Evolutionary conservation across 192 early-diverging fungal species (phyloP), one percentile per base, ranked within the genome.

Genomic region (Gryganskiella cystojenkinii): DNA sequence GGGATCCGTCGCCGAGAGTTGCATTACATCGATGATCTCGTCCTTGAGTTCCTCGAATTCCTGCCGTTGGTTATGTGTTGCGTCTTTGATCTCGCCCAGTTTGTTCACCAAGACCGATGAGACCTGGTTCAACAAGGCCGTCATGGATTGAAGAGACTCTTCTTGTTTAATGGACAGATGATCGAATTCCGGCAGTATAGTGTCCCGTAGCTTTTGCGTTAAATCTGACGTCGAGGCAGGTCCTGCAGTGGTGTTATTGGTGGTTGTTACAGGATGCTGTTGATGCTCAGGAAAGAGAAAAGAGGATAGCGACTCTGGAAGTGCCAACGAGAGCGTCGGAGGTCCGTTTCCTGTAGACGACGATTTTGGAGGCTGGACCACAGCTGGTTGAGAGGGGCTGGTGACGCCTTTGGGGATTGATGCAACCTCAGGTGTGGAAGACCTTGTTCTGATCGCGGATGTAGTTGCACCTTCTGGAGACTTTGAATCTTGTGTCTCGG

Each of bases 71-170:
- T 57, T 58, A 5, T 57, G 64, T 22, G 72, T 76, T 17, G 72
- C 64, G 0, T 76, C 72, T 51, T 76, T 76, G 59, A 76, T 67
- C 60, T 76, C 72, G 28, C 57, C 22, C 15, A 76, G 40, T 24
- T 65, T 56, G n/a, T 40, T 56, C 20, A 67, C 64, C 13, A 76
- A 24, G 4, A 76, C 20, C 0, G 82, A 65, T 0, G 82, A 82
- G 19, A 71, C 69, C 42, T 84, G 81, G 33, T 86, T 84, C 22
- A 82, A 64, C 14, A 86, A 64, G 9, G 63, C 47, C 11, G 83
- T 80, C 60, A 86, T 67, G 0, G 72, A 61, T 30, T 76, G 72
- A 6, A 67, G 58, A 0, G 72, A 76, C 7, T 76, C 72, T 51
- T 76, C 72, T 25, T 76, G 72, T 30, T 76, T 76, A 24, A 63